Evolutionary conservation across 768 basidiomycete species (phyloP), one percentile per base, ranked within the genome.

Genomic region (Cystobasidium onofrii): DNA sequence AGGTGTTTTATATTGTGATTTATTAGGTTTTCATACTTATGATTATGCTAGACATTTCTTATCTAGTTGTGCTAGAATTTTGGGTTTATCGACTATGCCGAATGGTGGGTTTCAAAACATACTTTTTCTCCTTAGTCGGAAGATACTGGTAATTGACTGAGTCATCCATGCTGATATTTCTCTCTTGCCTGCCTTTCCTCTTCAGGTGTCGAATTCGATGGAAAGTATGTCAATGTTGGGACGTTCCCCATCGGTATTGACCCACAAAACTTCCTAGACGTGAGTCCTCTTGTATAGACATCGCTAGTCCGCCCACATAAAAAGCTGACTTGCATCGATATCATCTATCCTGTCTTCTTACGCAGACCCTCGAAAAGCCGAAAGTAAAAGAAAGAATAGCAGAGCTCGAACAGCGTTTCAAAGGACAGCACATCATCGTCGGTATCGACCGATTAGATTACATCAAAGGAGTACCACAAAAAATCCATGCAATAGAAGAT

Each of bases 211-310:
- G 91, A 96, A 80, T 93, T 96, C 78, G 91, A 92, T 79, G 93
- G 95, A 46, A 88, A 93, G 41, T 86, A 96, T 73, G 93, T 92
- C 25, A 92, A 96, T 77, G 95, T 99, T 76, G 96, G 96, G 55
- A 99, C 96, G 0, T 99, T 95, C 85, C 96, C 96, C 20, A 98
- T 99, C 79, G 96, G 96, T 75, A 99, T 99, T 76, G 96, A 99
- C 80, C 95, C 96, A 0, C 83, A 83, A 62, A 92, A 91, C 63
- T 99, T 99, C 81, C 88, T 90, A 73, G 87, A 92, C 77, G 91
- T 88, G 73, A 74, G 84, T 77, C 25, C 0, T 34, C 41, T 61
- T 3, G 55, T n/a, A 7, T 33, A n/a, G 7, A 57, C 55, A n/a
- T n/a, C n/a, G n/a, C n/a, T n/a, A n/a, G n/a, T n/a, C n/a, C n/a